Evolutionary conservation across 345 rosid species (phyloP).

Genomic region (Populus simonii): DNA sequence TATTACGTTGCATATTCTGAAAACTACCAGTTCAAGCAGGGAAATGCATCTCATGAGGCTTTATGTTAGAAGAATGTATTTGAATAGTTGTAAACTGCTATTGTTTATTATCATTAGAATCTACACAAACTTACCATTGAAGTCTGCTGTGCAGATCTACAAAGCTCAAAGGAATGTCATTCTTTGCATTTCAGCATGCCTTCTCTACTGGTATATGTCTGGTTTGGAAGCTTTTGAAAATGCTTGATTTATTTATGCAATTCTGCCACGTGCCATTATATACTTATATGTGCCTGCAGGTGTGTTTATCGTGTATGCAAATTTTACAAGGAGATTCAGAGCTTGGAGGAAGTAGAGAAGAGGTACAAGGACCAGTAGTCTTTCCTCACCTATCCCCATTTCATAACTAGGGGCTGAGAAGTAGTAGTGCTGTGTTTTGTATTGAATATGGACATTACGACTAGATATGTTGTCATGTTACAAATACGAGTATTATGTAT

Average conservation of each 20-base stretch:
- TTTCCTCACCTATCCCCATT: neutral
- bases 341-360: slow-evolving; percentile 78
- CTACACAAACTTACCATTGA: neutral
- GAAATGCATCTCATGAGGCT: neutral
- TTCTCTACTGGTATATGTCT: slow-evolving; percentile 79
- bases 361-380: slow-evolving; percentile 58
- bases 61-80: neutral
- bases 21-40: neutral
- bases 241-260: neutral
- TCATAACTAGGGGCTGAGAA: neutral
- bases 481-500: neutral
- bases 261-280: neutral
- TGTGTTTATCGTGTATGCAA: slow-evolving; percentile 74
- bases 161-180: slow-evolving; percentile 87
- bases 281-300: slow-evolving; percentile 42
- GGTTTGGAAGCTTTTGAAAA: neutral
- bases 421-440: neutral
- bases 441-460: neutral
- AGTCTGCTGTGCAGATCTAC: slow-evolving; percentile 54
- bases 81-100: neutral
- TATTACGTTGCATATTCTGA: neutral
- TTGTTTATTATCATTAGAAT: neutral
- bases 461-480: neutral
- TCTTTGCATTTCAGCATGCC: slow-evolving; percentile 69
- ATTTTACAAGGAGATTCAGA: slow-evolving; percentile 64